phyloP scores from a whole-genome alignment of 176 grass and related monocot species.

The Ensete ventricosum region DNA sequence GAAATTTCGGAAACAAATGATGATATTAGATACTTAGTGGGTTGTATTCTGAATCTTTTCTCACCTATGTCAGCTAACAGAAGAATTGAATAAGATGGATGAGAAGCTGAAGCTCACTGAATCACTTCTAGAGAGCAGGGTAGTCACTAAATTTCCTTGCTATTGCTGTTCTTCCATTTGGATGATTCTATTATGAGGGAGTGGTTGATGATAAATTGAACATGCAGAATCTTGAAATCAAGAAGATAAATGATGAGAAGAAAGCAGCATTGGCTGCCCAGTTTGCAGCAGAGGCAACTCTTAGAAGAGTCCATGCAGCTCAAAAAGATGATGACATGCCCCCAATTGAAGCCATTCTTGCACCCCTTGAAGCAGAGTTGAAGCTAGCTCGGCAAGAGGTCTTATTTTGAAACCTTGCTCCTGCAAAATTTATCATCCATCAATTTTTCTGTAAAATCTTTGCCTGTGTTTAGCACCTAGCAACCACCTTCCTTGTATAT shows the following conservation, averaged over 20 bases:
- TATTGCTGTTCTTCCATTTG: background rate
- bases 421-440: background rate
- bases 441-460: background rate
- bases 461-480: background rate
- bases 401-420: background rate
- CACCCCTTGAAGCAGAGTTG: constrained; percentile 94
- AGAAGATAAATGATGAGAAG: constrained; percentile 98
- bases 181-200: constrained; percentile 3
- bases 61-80: constrained; percentile 54
- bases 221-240: constrained; percentile 85
- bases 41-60: background rate
- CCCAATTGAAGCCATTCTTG: constrained; percentile 99
- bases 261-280: constrained; percentile 76
- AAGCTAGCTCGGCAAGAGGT: constrained; percentile 95
- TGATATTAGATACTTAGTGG: background rate
- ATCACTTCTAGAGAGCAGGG: constrained; percentile 74
- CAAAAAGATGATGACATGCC: constrained; percentile 99
- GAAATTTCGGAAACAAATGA: background rate
- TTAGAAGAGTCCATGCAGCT: constrained; percentile 89
- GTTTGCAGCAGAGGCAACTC: constrained; percentile 89
- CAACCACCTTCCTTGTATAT: background rate
- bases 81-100: constrained; percentile 71
- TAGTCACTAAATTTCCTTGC: constrained; percentile 24
- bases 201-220: constrained; percentile 17
- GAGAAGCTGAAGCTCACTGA: constrained; percentile 88